These are phyloP conservation scores for Gossypium sturtianum DNA, from an alignment of 345 rosid species.

Conservation along the genomic window DNA sequence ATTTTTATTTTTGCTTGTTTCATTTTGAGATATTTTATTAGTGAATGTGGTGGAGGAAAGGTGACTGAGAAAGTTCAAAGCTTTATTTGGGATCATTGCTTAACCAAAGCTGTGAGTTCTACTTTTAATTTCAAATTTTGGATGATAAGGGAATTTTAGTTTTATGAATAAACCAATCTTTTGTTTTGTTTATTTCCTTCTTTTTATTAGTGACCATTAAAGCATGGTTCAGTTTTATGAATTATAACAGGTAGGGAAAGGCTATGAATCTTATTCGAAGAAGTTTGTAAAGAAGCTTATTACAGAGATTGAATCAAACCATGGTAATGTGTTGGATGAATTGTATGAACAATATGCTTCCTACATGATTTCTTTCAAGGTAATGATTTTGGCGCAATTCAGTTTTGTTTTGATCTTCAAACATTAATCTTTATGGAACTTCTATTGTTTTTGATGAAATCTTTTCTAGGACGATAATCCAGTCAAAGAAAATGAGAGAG, in stretches of 20 bases:
- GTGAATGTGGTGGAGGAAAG: conserved; percentile 56
- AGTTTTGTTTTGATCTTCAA: not conserved
- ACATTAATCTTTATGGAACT: not conserved
- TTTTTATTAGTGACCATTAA: not conserved
- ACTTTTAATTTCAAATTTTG: not conserved
- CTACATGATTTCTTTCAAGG: conserved; percentile 60
- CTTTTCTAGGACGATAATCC: conserved; percentile 35
- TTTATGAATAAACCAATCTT: not conserved
- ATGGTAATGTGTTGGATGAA: conserved; percentile 52
- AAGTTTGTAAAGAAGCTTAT: conserved; percentile 68
- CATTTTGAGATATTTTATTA: conserved; percentile 11
- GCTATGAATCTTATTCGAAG: conserved; percentile 44
- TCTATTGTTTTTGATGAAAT: not conserved
- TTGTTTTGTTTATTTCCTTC: not conserved
- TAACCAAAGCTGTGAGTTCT: conserved; percentile 38
- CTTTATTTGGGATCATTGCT: conserved; percentile 61
- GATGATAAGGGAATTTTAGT: not conserved
- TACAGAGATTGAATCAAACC: conserved; percentile 52
- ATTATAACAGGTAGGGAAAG: conserved; percentile 39
- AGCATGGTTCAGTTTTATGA: conserved; percentile 17
- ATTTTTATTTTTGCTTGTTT: not conserved
- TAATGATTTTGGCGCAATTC: conserved; percentile 15
- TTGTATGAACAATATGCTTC: conserved; percentile 54
- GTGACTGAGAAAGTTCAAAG: conserved; percentile 54
- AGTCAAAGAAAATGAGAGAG: conserved; percentile 37